These are phyloP conservation scores for Lipomyces orientalis DNA, from an alignment of 805 yeast species.

Conservation along the genomic window DNA sequence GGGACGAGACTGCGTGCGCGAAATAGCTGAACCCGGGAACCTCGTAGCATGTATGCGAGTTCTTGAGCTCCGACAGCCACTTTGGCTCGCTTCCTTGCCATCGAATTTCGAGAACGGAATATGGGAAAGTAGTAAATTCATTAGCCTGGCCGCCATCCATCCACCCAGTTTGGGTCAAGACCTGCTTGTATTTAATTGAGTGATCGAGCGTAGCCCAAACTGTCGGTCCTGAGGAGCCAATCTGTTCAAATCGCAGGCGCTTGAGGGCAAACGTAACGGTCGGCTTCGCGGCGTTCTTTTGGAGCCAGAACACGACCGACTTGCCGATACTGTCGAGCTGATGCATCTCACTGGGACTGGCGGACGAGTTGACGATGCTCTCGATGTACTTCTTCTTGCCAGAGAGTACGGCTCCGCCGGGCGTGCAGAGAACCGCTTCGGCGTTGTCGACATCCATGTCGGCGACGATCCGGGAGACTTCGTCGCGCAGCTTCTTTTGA, in stretches of 20 bases:
- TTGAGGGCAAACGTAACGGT: constrained; percentile 20
- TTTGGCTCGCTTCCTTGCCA: constrained; percentile 51
- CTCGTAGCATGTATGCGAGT: constrained; percentile 56
- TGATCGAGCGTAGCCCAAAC: constrained; percentile 50
- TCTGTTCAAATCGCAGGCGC: constrained; percentile 31
- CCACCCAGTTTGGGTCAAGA: constrained; percentile 28
- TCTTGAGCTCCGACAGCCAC: constrained; percentile 49
- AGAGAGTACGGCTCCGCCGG: constrained; percentile 28
- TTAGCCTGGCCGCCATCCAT: constrained; percentile 20
- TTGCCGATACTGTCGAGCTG: constrained; percentile 35
- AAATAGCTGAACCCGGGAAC: constrained; percentile 52
- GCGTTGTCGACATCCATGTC: constrained; percentile 30
- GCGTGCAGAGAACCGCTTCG: constrained; percentile 35
- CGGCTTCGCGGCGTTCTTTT: constrained; percentile 25
- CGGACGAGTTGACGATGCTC: constrained; percentile 31
- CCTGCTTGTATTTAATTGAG: constrained; percentile 15
- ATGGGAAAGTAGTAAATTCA: constrained; percentile 49
- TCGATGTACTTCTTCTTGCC: constrained; percentile 35
- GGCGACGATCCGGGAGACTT: constrained; percentile 23
- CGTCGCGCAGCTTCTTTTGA: constrained; percentile 10
- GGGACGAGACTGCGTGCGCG: constrained; percentile 46
- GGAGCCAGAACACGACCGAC: constrained; percentile 29
- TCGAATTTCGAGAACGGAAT: constrained; percentile 56
- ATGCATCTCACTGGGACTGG: constrained; percentile 23
- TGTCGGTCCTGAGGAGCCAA: constrained; percentile 29